Conservation (phyloP, 257 asterid genomes). For the Solanum habrochaites region DNA sequence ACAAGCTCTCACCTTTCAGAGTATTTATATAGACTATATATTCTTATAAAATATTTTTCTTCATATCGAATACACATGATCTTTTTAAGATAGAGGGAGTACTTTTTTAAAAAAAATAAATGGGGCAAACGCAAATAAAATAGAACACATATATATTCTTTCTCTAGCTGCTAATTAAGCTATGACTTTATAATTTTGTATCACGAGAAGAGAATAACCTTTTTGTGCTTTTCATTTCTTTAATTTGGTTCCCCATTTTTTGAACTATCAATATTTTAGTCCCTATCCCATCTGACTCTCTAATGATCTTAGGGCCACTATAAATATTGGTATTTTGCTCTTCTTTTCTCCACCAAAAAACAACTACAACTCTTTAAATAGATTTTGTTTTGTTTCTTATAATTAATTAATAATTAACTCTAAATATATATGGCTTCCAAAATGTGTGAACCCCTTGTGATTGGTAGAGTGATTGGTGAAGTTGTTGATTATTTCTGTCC, state of each 20-base stretch:
- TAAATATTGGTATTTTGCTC: slow-evolving; percentile 21
- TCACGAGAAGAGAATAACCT: background rate
- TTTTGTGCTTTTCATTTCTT: background rate
- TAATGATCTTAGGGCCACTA: slow-evolving; percentile 16
- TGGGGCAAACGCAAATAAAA: background rate
- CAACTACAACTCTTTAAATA: background rate
- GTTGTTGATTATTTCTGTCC: slow-evolving; percentile 50
- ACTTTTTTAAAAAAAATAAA: no score
- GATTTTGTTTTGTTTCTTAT: background rate
- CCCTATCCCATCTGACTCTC: background rate
- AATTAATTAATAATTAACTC: background rate
- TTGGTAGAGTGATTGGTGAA: slow-evolving; percentile 76
- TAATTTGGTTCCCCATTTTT: background rate
- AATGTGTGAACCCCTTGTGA: slow-evolving; percentile 47
- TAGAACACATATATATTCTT: background rate
- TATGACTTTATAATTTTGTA: background rate
- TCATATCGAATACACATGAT: background rate
- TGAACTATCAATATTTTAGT: background rate
- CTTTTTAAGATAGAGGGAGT: background rate
- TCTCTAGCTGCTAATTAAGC: background rate
- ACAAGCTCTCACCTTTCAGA: background rate
- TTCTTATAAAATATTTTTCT: background rate
- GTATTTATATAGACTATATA: background rate
- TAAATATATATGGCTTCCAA: background rate
- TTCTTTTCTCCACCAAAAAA: slow-evolving; percentile 13